Conservation (phyloP, 192 early-diverging fungal species). For the Piromyces sp. region DNA sequence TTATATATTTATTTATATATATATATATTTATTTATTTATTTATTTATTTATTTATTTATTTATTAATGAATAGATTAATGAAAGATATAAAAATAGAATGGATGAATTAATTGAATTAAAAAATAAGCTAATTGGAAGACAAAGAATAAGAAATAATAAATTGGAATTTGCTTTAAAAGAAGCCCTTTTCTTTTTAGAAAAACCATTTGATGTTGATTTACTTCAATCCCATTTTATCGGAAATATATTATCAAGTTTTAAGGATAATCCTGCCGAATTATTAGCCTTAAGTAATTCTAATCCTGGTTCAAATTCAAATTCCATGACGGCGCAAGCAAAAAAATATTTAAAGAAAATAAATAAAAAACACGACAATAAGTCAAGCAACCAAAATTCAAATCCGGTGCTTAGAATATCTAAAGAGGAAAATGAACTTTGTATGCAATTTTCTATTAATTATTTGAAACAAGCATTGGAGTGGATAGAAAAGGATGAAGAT, state of each 20-base stretch:
- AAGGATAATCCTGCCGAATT: not conserved
- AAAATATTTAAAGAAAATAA: not conserved
- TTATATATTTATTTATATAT: no score
- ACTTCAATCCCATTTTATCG: not conserved
- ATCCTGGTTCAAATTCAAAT: not conserved
- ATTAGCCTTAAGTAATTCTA: not conserved
- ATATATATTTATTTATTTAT: no score
- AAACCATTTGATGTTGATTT: not conserved
- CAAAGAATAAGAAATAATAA: not conserved
- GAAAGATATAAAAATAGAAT: not conserved
- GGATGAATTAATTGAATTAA: not conserved
- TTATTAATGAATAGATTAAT: not conserved
- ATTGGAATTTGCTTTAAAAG: not conserved
- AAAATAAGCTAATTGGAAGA: not conserved
- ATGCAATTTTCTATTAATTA: not conserved
- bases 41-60: no score
- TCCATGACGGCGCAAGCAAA: not conserved
- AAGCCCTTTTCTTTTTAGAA: not conserved
- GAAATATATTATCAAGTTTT: not conserved
- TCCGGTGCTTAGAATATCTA: not conserved
- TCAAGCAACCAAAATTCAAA: not conserved
- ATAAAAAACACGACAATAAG: not conserved
- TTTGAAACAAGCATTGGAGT: not conserved
- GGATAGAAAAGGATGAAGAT: not conserved
- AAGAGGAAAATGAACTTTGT: not conserved